Evolutionary conservation across 768 basidiomycete genomes (phyloP), one percentile per base, ranked within the genome.

Genomic region (Nidularia sp.): DNA sequence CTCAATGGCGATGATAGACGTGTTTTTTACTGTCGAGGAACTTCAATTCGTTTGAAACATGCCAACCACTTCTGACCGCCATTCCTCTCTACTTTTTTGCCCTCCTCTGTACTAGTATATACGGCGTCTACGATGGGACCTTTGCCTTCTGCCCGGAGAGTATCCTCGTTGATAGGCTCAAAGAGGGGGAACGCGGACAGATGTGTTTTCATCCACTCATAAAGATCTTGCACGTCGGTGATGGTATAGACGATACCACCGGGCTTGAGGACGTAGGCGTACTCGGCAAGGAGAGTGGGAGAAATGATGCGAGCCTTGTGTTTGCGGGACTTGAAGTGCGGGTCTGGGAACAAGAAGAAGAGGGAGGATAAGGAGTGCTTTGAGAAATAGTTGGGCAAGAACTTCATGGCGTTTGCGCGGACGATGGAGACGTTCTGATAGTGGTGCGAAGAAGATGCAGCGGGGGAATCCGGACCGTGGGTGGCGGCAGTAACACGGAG

Each of bases 231-330:
- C 35, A 99, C 97, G 61, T 99, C 97, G 6, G 97, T 99, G 67
- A 98, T 94, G 9, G 96, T 98, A 73, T 98, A 99, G 25, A 98
- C 79, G 62, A 96, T 87, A 5, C 97, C 97, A n/a, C 94, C 95
- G 0, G 90, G 90, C 29, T 83, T 80, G 42, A 99, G 81, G 22
- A 90, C 88, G 65, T 92, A 97, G 4, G 97, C 96, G 59, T 99
- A 99, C 65, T 99, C 97, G 25, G 97, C 94, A 15, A 98, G 80
- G 32, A 99, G 79, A n/a, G 96, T 95, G 5, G 93, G 90, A 49
- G 95, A 97, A 64, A 98, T 95, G 66, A 98, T 98, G 63, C 97
- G 87, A 1, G 96, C 96, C 73, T 99, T 99, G 77, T 98, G 96
- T 69, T 99, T 99, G 61, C 95, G 86, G 6, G 83, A 79, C 68